Percentiles rank a stretch among this genome's conserved stretches.
Evolutionary conservation across 169 alveolate genomes (phyloP).

Genomic region (Plasmodium sp.): DNA sequence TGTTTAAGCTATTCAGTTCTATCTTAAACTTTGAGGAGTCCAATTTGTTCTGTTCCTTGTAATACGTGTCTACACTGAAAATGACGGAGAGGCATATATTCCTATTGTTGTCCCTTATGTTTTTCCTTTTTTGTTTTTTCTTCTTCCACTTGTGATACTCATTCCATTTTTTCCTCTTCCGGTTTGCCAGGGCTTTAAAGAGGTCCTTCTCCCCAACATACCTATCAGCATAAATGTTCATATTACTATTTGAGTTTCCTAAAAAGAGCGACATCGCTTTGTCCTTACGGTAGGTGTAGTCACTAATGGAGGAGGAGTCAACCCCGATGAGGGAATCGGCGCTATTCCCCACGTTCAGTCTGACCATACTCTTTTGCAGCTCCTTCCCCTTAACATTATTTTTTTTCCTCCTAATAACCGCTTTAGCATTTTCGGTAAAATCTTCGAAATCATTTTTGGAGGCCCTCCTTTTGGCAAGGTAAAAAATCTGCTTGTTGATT

Average conservation of each 20-base stretch:
- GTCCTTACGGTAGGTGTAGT: constrained; percentile 3
- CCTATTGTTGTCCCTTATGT: constrained; percentile 40
- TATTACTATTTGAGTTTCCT: neutral
- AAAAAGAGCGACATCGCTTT: neutral
- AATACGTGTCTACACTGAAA: constrained; percentile 27
- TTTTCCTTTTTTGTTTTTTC: constrained; percentile 25
- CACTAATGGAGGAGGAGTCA: neutral
- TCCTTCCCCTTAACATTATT: neutral
- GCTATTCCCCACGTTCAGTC: neutral
- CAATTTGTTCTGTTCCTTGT: constrained; percentile 12
- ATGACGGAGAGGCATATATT: constrained; percentile 44
- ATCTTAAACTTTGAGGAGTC: constrained; percentile 3
- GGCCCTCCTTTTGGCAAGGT: constrained; percentile 12
- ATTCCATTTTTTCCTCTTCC: constrained; percentile 7
- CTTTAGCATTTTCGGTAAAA: constrained; percentile 4
- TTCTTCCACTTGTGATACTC: constrained; percentile 17
- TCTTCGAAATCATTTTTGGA: constrained; percentile 9
- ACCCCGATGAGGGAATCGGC: neutral
- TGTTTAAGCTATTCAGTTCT: constrained; percentile 18
- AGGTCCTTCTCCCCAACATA: constrained; percentile 16
- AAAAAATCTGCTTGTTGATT: constrained; percentile 48
- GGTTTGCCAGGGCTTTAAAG: neutral
- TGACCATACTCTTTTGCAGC: neutral
- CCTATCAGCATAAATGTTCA: neutral
- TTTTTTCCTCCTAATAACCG: neutral